phyloP scores from a whole-genome alignment of 805 yeast genomes.

The Tetrapisispora phaffii region DNA sequence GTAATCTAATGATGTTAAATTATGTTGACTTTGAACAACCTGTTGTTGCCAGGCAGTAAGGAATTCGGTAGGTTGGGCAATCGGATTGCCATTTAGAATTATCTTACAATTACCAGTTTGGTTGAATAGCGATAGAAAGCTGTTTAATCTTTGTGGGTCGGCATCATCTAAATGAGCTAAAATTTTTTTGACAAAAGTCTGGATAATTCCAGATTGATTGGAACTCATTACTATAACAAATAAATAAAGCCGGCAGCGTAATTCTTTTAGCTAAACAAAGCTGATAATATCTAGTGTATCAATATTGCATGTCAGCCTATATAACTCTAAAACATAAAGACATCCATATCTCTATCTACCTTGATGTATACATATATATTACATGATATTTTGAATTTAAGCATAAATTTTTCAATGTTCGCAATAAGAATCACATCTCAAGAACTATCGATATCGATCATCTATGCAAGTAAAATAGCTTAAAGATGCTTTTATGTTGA shows the following conservation, averaged over 20 bases:
- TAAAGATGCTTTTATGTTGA: too few species aligned
- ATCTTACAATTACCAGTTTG: constrained; percentile 18
- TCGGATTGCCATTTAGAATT: constrained; percentile 25
- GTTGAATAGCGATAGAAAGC: constrained; percentile 21
- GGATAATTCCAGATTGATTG: constrained; percentile 23
- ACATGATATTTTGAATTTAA: background rate
- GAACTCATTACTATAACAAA: background rate
- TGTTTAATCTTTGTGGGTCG: constrained; percentile 23
- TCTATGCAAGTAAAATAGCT: too few species aligned
- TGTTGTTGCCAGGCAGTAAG: constrained; percentile 26
- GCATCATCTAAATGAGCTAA: constrained; percentile 29
- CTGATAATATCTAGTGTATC: background rate
- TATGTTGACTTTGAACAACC: constrained; percentile 45
- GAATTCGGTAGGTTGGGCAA: constrained; percentile 23
- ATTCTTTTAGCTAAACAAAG: too few species aligned
- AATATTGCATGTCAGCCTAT: too few species aligned
- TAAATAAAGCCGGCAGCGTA: too few species aligned
- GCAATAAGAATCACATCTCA: background rate
- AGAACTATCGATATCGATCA: background rate
- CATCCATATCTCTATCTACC: too few species aligned
- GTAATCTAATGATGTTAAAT: constrained; percentile 51
- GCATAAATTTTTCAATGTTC: background rate
- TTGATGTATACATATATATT: too few species aligned
- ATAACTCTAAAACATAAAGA: too few species aligned
- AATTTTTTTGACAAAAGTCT: constrained; percentile 27